phyloP scores from a whole-genome alignment of 2,329 filamentous ascomycete species.

The Pseudogymnoascus sp. region DNA sequence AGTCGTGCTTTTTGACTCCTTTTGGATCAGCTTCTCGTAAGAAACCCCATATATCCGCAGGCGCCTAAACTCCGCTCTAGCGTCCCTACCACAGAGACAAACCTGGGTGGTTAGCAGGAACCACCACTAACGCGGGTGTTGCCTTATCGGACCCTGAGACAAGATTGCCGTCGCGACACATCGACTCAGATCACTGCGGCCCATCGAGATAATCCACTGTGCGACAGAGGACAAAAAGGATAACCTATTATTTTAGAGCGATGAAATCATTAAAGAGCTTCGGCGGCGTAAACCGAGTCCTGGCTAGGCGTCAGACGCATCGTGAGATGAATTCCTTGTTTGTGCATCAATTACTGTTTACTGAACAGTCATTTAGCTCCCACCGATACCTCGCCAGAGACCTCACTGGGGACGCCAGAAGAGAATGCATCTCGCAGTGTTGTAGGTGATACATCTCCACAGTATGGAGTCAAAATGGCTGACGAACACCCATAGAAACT shows the following conservation, averaged over 20 bases:
- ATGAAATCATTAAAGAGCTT: slow-evolving; percentile 30
- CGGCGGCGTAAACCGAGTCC: slow-evolving; percentile 25
- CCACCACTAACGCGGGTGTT: background rate
- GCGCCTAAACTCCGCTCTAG: background rate
- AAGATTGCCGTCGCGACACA: slow-evolving; percentile 1
- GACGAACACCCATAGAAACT: slow-evolving; percentile 45
- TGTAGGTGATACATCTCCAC: slow-evolving; percentile 37
- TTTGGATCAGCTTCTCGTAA: background rate
- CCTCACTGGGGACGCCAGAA: slow-evolving; percentile 53
- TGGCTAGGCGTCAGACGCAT: slow-evolving; percentile 24
- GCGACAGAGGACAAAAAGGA: background rate
- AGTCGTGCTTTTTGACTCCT: background rate
- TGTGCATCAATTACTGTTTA: slow-evolving; percentile 9
- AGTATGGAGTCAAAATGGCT: slow-evolving; percentile 4
- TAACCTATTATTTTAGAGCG: background rate
- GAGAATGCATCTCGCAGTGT: slow-evolving; percentile 56
- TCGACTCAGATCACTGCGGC: background rate
- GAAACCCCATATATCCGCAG: background rate
- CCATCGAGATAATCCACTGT: slow-evolving; percentile 1
- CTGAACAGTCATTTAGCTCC: background rate
- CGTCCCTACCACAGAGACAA: background rate
- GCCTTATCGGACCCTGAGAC: slow-evolving; percentile 7
- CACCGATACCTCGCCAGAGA: slow-evolving; percentile 14
- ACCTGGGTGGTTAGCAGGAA: background rate
- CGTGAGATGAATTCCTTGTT: background rate